These are phyloP conservation scores for Albugo candida DNA, from an alignment of 352 stramenopile species.

Conservation along the genomic window DNA sequence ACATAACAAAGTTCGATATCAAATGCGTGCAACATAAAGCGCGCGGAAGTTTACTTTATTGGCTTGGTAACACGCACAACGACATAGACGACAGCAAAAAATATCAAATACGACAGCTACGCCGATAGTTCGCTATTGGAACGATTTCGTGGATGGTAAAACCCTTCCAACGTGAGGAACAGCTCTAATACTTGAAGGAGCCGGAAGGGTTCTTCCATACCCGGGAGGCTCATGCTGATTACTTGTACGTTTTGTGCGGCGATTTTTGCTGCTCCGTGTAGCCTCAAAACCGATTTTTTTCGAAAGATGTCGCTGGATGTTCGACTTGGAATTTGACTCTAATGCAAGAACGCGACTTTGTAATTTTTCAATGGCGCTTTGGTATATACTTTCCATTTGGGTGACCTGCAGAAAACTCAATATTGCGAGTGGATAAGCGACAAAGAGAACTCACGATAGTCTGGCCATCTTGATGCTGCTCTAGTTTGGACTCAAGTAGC, in stretches of 20 bases:
- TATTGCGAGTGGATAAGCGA: no score
- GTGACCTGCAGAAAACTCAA: slow-evolving; percentile 24
- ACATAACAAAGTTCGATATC: background rate
- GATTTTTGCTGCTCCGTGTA: background rate
- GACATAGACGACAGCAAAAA: no score
- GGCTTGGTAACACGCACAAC: no score
- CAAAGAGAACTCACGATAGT: slow-evolving; percentile 15
- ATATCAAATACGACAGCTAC: no score
- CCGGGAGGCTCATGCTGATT: no score
- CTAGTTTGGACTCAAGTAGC: slow-evolving; percentile 20
- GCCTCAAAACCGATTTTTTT: no score
- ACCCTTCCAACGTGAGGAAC: background rate
- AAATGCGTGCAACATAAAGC: background rate
- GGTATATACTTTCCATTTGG: slow-evolving; percentile 53
- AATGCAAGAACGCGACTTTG: slow-evolving; percentile 37
- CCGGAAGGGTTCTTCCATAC: no score
- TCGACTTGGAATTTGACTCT: slow-evolving; percentile 16
- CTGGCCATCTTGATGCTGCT: slow-evolving; percentile 30
- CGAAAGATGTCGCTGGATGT: no score
- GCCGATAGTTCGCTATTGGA: background rate
- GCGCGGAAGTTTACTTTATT: no score
- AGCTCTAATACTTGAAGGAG: background rate
- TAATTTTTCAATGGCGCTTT: slow-evolving; percentile 49
- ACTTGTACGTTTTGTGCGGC: background rate
- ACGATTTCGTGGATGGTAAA: background rate